These are phyloP conservation scores for Penicillium expansum DNA, from an alignment of 2,329 filamentous ascomycete genomes.

Conservation along the genomic window DNA sequence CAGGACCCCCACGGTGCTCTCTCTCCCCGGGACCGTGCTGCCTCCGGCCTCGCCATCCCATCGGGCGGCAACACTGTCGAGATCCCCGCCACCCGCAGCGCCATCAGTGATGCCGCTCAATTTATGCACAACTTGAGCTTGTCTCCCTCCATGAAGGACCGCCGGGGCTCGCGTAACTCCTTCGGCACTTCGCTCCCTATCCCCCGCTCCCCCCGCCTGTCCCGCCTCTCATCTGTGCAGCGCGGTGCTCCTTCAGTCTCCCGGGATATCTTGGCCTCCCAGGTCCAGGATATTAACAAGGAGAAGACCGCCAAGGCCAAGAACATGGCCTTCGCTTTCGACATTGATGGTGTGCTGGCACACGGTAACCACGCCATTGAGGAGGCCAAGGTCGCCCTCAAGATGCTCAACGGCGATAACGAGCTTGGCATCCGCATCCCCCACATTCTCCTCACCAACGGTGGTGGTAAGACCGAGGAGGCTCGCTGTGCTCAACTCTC, in stretches of 20 bases:
- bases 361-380: constrained; percentile 70
- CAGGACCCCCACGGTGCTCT: constrained; percentile 17
- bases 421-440: constrained; percentile 76
- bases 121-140: constrained; percentile 73
- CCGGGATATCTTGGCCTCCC: constrained; percentile 66
- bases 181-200: constrained; percentile 72
- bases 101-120: constrained; percentile 64
- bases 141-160: constrained; percentile 64
- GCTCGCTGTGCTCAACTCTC: constrained; percentile 65
- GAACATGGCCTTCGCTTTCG: constrained; percentile 78
- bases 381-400: constrained; percentile 63
- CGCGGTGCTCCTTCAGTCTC: constrained; percentile 52
- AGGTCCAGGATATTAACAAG: constrained; percentile 65
- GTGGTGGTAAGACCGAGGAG: constrained; percentile 67
- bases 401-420: constrained; percentile 72
- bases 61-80: constrained; percentile 59
- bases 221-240: constrained; percentile 63
- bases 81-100: constrained; percentile 65
- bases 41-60: constrained; percentile 41
- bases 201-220: constrained; percentile 66
- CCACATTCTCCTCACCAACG: constrained; percentile 73
- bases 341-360: constrained; percentile 68
- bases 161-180: constrained; percentile 70
- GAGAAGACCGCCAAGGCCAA: constrained; percentile 68
- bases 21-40: constrained; percentile 30